A percentile compares a stretch with the other conserved stretches of the same genome.
phyloP scores from a whole-genome alignment of 306 rosid genomes.

The Hippophae tibetana region DNA sequence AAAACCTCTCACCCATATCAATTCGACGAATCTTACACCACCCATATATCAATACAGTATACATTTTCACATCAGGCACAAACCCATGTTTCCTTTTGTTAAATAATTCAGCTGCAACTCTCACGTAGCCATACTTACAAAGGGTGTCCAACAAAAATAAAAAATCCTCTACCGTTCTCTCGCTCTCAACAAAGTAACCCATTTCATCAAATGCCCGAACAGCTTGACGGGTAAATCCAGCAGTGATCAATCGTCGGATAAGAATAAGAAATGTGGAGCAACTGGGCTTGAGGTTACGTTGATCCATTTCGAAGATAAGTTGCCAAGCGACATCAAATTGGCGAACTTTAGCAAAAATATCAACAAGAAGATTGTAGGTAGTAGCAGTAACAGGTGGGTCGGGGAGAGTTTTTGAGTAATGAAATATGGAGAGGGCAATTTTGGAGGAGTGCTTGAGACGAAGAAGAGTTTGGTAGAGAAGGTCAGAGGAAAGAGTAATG shows the following conservation, averaged over 20 bases:
- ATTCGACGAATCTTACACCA: constrained; percentile 73
- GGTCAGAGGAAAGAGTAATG: constrained; percentile 46
- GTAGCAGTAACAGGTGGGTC: constrained; percentile 34
- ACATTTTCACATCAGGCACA: constrained; percentile 38
- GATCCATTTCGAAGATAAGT: constrained; percentile 64
- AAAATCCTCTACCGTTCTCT: constrained; percentile 31
- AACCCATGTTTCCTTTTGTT: constrained; percentile 39
- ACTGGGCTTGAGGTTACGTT: constrained; percentile 21
- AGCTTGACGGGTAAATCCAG: constrained; percentile 81
- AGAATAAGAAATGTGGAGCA: constrained; percentile 43
- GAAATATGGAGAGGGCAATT: constrained; percentile 69
- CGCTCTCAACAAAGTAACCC: constrained; percentile 25
- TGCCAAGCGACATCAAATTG: constrained; percentile 85
- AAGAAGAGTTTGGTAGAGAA: constrained; percentile 55
- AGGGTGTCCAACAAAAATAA: constrained; percentile 57
- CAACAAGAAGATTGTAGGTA: constrained; percentile 52
- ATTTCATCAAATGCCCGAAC: constrained; percentile 64
- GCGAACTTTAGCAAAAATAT: constrained; percentile 59
- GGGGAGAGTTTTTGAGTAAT: constrained; percentile 56
- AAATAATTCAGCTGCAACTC: constrained; percentile 54
- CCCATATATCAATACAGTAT: constrained; percentile 67
- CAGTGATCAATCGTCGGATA: constrained; percentile 56
- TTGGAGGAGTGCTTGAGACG: constrained; percentile 63
- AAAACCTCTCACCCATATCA: constrained; percentile 40
- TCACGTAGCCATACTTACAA: constrained; percentile 67